Evolutionary conservation across 371 early-diverging fungal species (phyloP).

Genomic region (Mucor racemosus): DNA sequence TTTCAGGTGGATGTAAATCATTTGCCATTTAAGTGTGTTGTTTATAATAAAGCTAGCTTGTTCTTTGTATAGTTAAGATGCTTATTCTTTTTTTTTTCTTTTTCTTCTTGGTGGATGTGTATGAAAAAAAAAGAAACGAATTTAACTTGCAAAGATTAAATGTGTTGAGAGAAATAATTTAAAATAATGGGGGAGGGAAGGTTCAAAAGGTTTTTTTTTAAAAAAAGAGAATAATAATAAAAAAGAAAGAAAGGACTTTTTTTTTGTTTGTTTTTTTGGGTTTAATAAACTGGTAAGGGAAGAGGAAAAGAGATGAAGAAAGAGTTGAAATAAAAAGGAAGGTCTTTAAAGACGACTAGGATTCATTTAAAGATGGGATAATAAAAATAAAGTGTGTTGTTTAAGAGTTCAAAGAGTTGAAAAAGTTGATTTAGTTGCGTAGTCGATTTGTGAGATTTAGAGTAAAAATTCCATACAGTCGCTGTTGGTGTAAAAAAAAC

Average conservation of each 20-base stretch:
- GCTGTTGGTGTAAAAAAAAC: not conserved
- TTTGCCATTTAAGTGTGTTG: slow-evolving; percentile 19
- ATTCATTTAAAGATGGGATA: slow-evolving; percentile 10
- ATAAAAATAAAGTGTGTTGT: slow-evolving; percentile 1
- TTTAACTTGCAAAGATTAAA: slow-evolving; percentile 11
- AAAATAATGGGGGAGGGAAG: not conserved
- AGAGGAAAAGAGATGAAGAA: slow-evolving; percentile 1
- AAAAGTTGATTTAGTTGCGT: not conserved
- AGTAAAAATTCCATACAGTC: not conserved
- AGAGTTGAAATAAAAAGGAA: slow-evolving; percentile 6
- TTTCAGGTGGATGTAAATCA: slow-evolving; percentile 4
- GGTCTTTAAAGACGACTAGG: slow-evolving; percentile 9
- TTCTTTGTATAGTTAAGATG: slow-evolving; percentile 13
- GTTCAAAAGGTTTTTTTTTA: not conserved
- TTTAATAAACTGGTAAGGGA: not conserved
- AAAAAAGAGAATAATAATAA: slow-evolving; percentile 1
- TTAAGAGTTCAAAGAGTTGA: not conserved
- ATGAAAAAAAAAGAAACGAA: slow-evolving; percentile 16
- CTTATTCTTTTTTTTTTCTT: slow-evolving; percentile 18
- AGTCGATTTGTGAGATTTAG: not conserved
- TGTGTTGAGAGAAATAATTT: slow-evolving; percentile 10
- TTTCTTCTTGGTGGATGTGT: slow-evolving; percentile 16
- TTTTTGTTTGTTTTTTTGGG: not conserved
- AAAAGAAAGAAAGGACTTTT: slow-evolving; percentile 7
- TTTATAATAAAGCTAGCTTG: not conserved